Evolutionary conservation across 768 basidiomycete species (phyloP).

Genomic region (Mrakia blollopis): DNA sequence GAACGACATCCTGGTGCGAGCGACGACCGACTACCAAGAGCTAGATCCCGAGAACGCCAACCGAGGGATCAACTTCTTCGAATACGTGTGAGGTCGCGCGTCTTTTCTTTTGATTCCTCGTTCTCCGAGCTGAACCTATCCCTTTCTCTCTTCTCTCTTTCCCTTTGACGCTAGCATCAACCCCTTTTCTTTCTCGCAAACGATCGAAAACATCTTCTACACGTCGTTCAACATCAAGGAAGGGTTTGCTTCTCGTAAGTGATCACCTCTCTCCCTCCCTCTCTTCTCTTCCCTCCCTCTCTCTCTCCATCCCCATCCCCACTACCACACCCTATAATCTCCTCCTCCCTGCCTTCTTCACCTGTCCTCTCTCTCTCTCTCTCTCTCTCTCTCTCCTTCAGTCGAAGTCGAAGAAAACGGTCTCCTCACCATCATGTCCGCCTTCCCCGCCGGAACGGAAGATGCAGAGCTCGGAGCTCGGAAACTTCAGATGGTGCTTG

Average conservation of each 20-base stretch:
- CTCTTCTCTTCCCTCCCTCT: neutral
- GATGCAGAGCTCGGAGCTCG: constrained; percentile 61
- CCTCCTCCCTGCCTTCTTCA: no score
- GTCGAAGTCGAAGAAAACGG: constrained; percentile 63
- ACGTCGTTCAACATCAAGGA: constrained; percentile 87
- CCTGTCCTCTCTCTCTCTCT: neutral
- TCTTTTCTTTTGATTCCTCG: neutral
- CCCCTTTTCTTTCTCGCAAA: constrained; percentile 83
- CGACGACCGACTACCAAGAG: neutral
- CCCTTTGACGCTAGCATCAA: constrained; percentile 52
- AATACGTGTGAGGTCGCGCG: constrained; percentile 52
- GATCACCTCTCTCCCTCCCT: neutral
- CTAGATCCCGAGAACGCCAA: constrained; percentile 40
- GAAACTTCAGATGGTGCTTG: constrained; percentile 81
- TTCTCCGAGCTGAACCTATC: neutral
- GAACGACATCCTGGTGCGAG: constrained; percentile 53
- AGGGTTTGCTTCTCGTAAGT: constrained; percentile 48
- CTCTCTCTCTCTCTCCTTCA: constrained; percentile 36
- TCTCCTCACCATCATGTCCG: constrained; percentile 56
- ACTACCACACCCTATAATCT: no score
- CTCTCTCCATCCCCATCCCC: neutral
- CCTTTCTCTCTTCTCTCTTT: neutral
- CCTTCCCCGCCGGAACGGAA: constrained; percentile 60
- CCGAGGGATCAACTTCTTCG: constrained; percentile 65
- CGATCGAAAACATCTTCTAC: constrained; percentile 94